Base-by-base conservation (phyloP, 169 alveolate species). In the Plasmodium reichenowi region DNA sequence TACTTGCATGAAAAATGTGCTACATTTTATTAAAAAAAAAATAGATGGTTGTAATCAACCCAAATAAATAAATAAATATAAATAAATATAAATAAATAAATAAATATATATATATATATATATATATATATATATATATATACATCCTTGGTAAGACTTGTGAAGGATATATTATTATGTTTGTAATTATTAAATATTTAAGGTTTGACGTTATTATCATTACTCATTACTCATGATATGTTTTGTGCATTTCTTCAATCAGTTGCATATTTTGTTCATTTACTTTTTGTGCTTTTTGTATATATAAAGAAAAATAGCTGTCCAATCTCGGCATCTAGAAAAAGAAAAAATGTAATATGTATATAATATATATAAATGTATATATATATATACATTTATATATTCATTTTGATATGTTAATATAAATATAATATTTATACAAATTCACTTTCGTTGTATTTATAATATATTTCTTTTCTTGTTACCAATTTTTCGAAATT, bases 221-320 rank as follows among this genome's bases (percentile, higher is more conserved):
- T 4, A 2, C 50, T 26, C 32, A 26, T 68, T 59, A 83, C 45
- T 83, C 91, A 26, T 83, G 91, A 56, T 66, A 83, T 4, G 91
- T 43, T 70, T 72, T 83, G 72, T 29, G 54, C 60, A 68, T 13
- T 32, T 83, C 91, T 68, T 83, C 85, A 24, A 56, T 54, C 17
- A 83, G 56, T 48, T 32, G 1, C 71, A 59, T 59, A 43, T 83
- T 83, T 24, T 83, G 72, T 50, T 83, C 85, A n/a, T 68, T 83
- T 17, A 83, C 85, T 50, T 59, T 67, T 83, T 83, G 54, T 24
- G 91, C 91, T 20, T 83, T 83, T 83, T 83, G 85, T 60, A 83
- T 24, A 63, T 83, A 83, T 13, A 83, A 62, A 32, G 91, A 83
- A 48, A 83, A 83, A 48, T 83, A 83, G 24, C 78, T 83, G 43